Conservation (phyloP, 305 asterid species). For the Rubia peregrina region DNA sequence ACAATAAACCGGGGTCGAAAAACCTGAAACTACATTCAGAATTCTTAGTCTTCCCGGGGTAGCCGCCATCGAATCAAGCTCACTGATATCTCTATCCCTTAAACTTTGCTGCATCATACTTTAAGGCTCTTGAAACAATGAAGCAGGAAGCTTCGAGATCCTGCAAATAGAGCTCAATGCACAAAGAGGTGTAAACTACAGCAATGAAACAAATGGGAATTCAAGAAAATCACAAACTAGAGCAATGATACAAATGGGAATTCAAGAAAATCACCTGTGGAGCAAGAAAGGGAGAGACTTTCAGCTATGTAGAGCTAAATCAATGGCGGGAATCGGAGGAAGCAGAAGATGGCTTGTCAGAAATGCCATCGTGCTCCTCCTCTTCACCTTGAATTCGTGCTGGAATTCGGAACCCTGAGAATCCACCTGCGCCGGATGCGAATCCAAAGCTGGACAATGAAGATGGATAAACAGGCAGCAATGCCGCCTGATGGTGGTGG, state of each 20-base stretch:
- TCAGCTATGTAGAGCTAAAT: conserved; percentile 28
- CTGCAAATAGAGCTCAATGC: conserved; percentile 23
- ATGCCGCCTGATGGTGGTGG: conserved; percentile 32
- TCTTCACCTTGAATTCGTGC: conserved; percentile 97
- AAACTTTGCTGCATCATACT: conserved; percentile 15
- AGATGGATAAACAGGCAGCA: conserved; percentile 46
- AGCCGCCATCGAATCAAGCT: conserved; percentile 32
- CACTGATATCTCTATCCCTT: conserved; percentile 30
- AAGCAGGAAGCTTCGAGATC: conserved; percentile 11
- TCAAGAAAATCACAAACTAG: conserved; percentile 3
- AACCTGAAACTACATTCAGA: conserved; percentile 49
- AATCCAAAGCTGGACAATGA: conserved; percentile 49
- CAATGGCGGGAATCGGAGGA: conserved; percentile 93
- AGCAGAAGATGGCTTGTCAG: conserved; percentile 96
- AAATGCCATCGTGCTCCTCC: conserved; percentile 95
- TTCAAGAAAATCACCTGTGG: conserved; percentile 11
- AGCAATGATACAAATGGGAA: not conserved
- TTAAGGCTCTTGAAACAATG: conserved; percentile 13
- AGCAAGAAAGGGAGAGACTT: conserved; percentile 18
- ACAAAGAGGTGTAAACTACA: conserved; percentile 4
- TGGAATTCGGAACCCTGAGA: conserved; percentile 73
- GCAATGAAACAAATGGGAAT: not conserved
- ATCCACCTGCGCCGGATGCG: conserved; percentile 52
- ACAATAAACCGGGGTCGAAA: conserved; percentile 35
- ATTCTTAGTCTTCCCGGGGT: conserved; percentile 31